Evolutionary conservation across 371 early-diverging fungal genomes (phyloP).

Genomic region (Mucor mucedo): DNA sequence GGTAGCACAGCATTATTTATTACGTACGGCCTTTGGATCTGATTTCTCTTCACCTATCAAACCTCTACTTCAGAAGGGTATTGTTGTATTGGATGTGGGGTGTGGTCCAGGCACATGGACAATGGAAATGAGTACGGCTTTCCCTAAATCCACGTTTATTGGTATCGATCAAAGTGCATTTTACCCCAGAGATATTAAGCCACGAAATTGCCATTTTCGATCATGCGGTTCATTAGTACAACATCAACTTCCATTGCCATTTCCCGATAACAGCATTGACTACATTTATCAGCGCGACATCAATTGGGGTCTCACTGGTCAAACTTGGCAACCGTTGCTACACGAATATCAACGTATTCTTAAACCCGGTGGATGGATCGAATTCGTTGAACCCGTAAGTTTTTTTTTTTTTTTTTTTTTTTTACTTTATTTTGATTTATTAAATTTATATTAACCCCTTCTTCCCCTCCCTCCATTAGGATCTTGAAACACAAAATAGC

Average conservation of each 20-base stretch:
- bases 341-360: constrained; percentile 45
- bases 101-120: constrained; percentile 57
- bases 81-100: constrained; percentile 49
- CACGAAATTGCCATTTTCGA: constrained; percentile 51
- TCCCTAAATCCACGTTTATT: constrained; percentile 47
- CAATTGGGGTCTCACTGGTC: constrained; percentile 39
- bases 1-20: constrained; percentile 53
- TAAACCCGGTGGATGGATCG: constrained; percentile 56
- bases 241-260: constrained; percentile 31
- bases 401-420: constrained; percentile 1
- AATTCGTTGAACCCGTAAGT: constrained; percentile 47
- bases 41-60: constrained; percentile 45
- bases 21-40: constrained; percentile 49
- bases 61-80: constrained; percentile 41
- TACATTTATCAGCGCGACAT: constrained; percentile 52
- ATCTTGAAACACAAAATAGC: constrained; percentile 50
- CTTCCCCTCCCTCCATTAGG: constrained; percentile 15
- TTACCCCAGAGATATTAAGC: constrained; percentile 50
- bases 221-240: constrained; percentile 28
- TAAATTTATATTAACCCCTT: background rate
- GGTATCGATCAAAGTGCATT: constrained; percentile 40
- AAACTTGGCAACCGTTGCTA: constrained; percentile 42
- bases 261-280: constrained; percentile 55
- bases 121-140: constrained; percentile 52
- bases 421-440: background rate